Conservation (phyloP, 2,329 filamentous ascomycete genomes). For the Colletotrichum coccodes region DNA sequence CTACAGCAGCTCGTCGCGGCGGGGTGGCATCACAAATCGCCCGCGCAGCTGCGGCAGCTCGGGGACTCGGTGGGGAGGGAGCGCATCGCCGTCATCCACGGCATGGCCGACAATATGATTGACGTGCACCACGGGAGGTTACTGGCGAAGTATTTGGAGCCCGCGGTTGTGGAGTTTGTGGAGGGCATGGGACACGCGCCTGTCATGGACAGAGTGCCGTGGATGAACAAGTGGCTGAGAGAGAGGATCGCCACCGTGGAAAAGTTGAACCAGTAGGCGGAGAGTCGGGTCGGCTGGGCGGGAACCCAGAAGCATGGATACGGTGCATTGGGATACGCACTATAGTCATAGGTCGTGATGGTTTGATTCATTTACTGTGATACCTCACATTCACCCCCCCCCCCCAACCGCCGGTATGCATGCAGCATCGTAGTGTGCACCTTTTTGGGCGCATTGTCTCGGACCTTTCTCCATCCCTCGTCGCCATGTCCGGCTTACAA, state of each 20-base stretch:
- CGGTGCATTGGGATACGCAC: neutral
- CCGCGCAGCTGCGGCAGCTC: conserved; percentile 72
- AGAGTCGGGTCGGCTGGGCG: neutral
- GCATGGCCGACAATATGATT: conserved; percentile 82
- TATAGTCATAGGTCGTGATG: conserved; percentile 2
- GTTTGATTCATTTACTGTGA: conserved; percentile 25
- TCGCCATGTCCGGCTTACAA: conserved; percentile 44
- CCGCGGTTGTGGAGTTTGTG: conserved; percentile 70
- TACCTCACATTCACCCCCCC: conserved; percentile 12
- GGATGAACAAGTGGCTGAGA: conserved; percentile 74
- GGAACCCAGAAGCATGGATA: neutral
- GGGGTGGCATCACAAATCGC: conserved; percentile 81
- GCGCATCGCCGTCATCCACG: conserved; percentile 82
- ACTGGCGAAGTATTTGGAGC: conserved; percentile 72
- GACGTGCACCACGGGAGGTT: conserved; percentile 74
- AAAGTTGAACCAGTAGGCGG: conserved; percentile 45
- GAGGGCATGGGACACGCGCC: conserved; percentile 81
- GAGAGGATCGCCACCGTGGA: conserved; percentile 64
- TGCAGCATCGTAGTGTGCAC: neutral
- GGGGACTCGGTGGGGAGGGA: conserved; percentile 76
- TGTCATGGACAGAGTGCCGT: conserved; percentile 74
- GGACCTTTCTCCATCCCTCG: neutral
- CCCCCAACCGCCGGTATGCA: conserved; percentile 19
- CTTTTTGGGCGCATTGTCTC: neutral
- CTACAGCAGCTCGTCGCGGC: conserved; percentile 82